phyloP scores from a whole-genome alignment of 495 filamentous ascomycete species.

The Antarctomyces pellizariae region DNA sequence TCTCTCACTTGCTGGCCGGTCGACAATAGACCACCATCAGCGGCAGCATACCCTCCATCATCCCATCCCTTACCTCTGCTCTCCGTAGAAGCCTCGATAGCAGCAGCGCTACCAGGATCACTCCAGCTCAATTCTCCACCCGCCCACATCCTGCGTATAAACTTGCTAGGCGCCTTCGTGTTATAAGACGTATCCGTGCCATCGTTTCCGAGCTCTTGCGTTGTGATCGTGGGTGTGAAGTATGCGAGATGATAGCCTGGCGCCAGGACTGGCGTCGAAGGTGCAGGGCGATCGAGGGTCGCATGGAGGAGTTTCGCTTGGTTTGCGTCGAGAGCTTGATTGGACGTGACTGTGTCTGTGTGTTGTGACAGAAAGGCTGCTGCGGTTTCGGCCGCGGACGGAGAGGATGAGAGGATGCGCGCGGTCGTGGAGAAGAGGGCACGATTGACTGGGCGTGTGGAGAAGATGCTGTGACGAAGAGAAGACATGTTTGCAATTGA shows the following conservation, averaged over 20 bases:
- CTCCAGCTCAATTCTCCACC: conserved; percentile 34
- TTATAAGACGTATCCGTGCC: conserved; percentile 37
- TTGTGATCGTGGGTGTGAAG: conserved; percentile 30
- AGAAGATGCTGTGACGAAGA: too few species aligned
- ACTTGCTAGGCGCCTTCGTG: conserved; percentile 29
- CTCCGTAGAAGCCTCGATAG: too few species aligned
- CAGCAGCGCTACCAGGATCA: neutral
- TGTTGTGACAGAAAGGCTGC: conserved; percentile 23
- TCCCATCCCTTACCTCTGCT: neutral
- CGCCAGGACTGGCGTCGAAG: conserved; percentile 20
- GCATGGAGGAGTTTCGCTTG: conserved; percentile 30
- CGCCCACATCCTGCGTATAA: conserved; percentile 47
- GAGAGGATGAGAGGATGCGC: too few species aligned
- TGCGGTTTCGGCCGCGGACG: conserved; percentile 13
- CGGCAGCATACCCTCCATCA: conserved; percentile 7
- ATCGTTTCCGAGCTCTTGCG: conserved; percentile 29
- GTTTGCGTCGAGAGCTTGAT: conserved; percentile 30
- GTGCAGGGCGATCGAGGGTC: conserved; percentile 23
- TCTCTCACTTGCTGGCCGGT: conserved; percentile 32
- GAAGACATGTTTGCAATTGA: too few species aligned
- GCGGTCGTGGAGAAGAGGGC: too few species aligned
- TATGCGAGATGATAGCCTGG: conserved; percentile 35
- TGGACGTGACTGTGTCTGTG: conserved; percentile 19
- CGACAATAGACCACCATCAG: conserved; percentile 18
- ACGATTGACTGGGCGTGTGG: too few species aligned